Evolutionary conservation across 1,139 yeast genomes (phyloP), one percentile per base, ranked within the genome.

Genomic region (Blastobotrys niveus): DNA sequence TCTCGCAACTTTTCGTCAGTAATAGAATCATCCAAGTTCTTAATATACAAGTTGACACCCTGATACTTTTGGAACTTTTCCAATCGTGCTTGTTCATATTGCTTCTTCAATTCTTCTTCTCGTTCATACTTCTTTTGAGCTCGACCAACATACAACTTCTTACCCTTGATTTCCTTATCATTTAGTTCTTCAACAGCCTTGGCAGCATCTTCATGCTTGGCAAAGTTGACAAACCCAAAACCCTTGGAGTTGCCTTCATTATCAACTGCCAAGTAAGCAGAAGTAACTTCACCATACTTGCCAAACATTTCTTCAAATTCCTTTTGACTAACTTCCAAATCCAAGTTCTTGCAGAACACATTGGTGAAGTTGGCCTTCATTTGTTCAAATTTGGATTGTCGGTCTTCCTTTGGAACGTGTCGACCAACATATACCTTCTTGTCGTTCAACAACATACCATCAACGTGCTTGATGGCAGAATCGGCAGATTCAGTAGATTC

Each of bases 91-190:
- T 87, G 80, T 73, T 93, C 97, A 74, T 87, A 84, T 73, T 87
- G 95, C 73, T 82, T 84, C 78, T 86, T 88, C 70, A 91, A 84
- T 72, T 89, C 95, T 74, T 88, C 96, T 66, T 83, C 73, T 76
- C 99, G 89, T 78, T 91, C 99, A 71, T 86, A 78, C 80, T 88
- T 91, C 88, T 88, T 91, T 76, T 91, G 98, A 59, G 99, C 99
- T 73, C 98, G 88, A 61, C 96, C 96, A 62, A 91, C 98, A 69
- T 82, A 91, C 57, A 91, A 74, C 70, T 76, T 79, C 74, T 85
- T 88, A 62, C 91, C 91, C 46, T 51, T 51, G 67, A 82, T 70
- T 64, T 91, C 98, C 59, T 71, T 73, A 67, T 85, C 96, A 72
- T 93, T 86, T 68, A 91, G 80, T 62, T 77, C 94, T 50, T 87